Base-by-base conservation (phyloP, 768 basidiomycete species). In the Boletus sp. region DNA sequence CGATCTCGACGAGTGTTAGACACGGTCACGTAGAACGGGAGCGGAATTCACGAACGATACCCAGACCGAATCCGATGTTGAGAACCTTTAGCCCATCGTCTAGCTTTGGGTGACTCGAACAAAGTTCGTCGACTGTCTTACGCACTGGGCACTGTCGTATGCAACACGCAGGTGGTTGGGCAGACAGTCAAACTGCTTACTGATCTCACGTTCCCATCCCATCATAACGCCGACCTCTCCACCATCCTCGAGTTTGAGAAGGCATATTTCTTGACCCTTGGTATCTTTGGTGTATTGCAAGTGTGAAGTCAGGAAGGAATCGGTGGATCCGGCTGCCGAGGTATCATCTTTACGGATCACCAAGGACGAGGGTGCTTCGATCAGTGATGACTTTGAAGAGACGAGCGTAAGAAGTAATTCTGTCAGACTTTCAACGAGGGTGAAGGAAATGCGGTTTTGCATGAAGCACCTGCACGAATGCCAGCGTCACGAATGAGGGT, bases 171-270 rank as follows among this genome's bases (percentile, higher is more conserved):
- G 27, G 9, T n/a, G n/a, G 13, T 41, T 6, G 33, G 34, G 21
- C 1, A 35, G 30, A 47, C 1, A 37, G 14, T 21, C 35, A 23
- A 30, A 72, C 75, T 44, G 13, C 64, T 68, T 61, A 85, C 83
- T 98, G 64, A 98, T 91, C 8, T 73, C 79, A 42, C 74, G 72
- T 70, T 99, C 97, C 97, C 97, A 99, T 1, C 94, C 93, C 97
- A 99, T 99, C 97, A 99, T 99, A 6, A 99, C 96, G 13, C 93
- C 93, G n/a, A 95, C 82, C 55, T 93, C 88, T 59, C 87, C 86
- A 7, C 72, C 77, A 29, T 83, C 83, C 14, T 76, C 80, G 3
- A 80, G 75, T 55, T 79, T 72, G 49, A 92, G 65, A 47, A 90
- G 71, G 57, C 94, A 97, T 21, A 97, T 81, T 47, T 93, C 88